These are phyloP conservation scores for Diaporthe caulivora DNA, from an alignment of 2,329 filamentous ascomycete genomes.

Conservation along the genomic window DNA sequence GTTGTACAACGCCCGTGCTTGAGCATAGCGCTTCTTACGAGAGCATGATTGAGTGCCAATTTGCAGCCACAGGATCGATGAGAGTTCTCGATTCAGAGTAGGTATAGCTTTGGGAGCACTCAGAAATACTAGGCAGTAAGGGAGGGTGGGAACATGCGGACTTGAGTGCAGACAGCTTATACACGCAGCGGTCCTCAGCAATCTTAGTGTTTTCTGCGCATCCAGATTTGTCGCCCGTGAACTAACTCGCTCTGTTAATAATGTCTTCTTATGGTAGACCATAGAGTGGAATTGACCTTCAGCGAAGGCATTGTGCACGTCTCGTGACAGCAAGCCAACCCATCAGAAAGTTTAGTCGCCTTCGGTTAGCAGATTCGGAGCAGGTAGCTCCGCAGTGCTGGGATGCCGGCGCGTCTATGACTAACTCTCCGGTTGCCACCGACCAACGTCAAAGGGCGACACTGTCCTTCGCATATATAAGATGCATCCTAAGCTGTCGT, in stretches of 20 bases:
- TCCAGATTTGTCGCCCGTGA: background rate
- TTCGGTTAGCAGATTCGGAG: conserved; percentile 10
- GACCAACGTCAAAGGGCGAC: background rate
- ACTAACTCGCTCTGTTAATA: background rate
- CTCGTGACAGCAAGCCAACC: background rate
- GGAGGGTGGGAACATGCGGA: background rate
- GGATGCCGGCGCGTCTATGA: conserved; percentile 12
- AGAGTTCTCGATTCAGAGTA: too few species aligned
- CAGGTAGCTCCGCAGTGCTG: conserved; percentile 19
- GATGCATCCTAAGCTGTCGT: background rate
- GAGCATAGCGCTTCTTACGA: background rate
- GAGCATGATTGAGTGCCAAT: background rate
- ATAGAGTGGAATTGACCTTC: background rate
- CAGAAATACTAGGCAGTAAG: background rate
- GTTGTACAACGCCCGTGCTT: too few species aligned
- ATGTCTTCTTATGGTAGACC: background rate
- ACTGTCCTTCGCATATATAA: background rate
- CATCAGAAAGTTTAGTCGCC: background rate
- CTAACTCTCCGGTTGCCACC: background rate
- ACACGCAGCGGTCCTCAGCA: background rate
- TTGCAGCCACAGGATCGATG: background rate
- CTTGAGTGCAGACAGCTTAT: background rate
- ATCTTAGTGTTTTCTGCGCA: background rate
- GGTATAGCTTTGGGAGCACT: too few species aligned
- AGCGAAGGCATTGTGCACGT: background rate